These are phyloP conservation scores for Heterobasidion occidentale DNA, from an alignment of 1,284 basidiomycete genomes.

Conservation along the genomic window DNA sequence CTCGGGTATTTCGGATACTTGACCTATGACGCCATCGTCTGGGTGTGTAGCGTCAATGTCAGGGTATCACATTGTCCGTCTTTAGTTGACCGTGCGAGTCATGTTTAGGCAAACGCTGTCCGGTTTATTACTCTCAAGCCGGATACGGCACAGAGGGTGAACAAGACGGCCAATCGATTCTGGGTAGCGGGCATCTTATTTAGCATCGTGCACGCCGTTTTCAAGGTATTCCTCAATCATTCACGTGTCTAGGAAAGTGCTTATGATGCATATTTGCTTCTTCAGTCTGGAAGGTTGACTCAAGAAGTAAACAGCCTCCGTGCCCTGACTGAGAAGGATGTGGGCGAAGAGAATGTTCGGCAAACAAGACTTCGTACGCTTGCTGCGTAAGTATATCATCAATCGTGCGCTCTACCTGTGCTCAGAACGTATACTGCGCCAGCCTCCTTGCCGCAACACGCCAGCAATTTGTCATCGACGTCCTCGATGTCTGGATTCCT, in stretches of 20 bases:
- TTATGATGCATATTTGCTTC: background rate
- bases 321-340: conserved; percentile 50
- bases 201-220: conserved; percentile 59
- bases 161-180: conserved; percentile 75
- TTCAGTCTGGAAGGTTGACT: conserved; percentile 49
- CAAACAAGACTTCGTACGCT: conserved; percentile 54
- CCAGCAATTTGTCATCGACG: conserved; percentile 76
- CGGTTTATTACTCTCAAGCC: conserved; percentile 64
- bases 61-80: background rate
- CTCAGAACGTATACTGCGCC: conserved; percentile 1
- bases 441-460: conserved; percentile 62
- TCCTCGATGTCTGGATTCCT: conserved; percentile 84
- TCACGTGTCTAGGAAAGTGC: background rate
- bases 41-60: conserved; percentile 46
- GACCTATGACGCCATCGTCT: conserved; percentile 73
- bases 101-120: conserved; percentile 51
- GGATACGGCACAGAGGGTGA: conserved; percentile 58
- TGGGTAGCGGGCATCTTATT: conserved; percentile 88
- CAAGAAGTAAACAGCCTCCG: conserved; percentile 49
- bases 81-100: background rate
- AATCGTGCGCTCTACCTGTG: conserved; percentile 1
- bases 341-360: conserved; percentile 60
- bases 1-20: conserved; percentile 90
- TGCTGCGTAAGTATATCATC: conserved; percentile 36
- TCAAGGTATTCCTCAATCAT: conserved; percentile 43